phyloP scores from a whole-genome alignment of 257 asterid genomes.

The Plantago major region DNA sequence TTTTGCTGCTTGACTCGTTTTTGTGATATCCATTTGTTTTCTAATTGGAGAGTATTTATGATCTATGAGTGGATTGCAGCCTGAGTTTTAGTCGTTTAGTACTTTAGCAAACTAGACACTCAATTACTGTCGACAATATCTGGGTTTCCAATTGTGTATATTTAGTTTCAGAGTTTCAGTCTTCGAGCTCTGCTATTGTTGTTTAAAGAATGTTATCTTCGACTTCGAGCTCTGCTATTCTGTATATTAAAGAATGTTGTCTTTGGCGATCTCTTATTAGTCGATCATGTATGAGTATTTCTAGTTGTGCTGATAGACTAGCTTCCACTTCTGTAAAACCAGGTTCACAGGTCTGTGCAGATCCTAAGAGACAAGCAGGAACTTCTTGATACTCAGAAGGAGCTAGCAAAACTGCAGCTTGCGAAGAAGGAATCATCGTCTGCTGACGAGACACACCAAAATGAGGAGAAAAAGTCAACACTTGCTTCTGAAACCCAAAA shows the following conservation, averaged over 20 bases:
- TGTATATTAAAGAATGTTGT: constrained; percentile 1
- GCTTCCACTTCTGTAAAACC: constrained; percentile 16
- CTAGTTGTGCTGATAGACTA: background rate
- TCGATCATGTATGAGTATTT: too few relatives aligned
- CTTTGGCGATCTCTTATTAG: background rate
- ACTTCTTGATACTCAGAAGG: constrained; percentile 89
- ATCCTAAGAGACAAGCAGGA: constrained; percentile 93
- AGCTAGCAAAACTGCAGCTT: constrained; percentile 87
- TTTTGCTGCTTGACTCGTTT: too few relatives aligned
- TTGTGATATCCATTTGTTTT: background rate
- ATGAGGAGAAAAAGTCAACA: constrained; percentile 50
- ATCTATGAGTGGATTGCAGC: constrained; percentile 1
- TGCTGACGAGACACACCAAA: constrained; percentile 40
- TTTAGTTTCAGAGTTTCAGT: background rate
- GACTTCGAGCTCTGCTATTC: background rate
- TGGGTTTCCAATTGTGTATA: background rate
- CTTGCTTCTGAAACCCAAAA: constrained; percentile 48
- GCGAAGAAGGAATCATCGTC: constrained; percentile 64
- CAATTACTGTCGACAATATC: background rate
- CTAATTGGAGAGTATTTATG: background rate
- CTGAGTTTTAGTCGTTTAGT: background rate
- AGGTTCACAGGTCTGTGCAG: constrained; percentile 96
- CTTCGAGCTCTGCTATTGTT: background rate
- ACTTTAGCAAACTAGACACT: background rate
- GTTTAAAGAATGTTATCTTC: constrained; percentile 2